Evolutionary conservation across 441 rosid genomes (phyloP).

Genomic region (Lepidium campestre): DNA sequence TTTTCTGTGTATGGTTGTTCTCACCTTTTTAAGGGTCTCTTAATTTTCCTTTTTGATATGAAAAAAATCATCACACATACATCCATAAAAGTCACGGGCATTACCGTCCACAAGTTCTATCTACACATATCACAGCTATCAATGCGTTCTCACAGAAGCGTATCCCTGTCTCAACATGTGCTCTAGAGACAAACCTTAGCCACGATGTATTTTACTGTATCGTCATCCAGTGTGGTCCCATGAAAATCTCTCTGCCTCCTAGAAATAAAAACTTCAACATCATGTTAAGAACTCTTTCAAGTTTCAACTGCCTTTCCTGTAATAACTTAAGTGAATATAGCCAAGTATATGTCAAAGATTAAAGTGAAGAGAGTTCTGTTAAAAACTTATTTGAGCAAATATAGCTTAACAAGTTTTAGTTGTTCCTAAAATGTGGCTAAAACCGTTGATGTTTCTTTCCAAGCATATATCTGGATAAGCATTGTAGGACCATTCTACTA

Average conservation of each 20-base stretch:
- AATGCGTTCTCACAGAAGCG: slow-evolving; percentile 11
- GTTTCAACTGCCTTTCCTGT: background rate
- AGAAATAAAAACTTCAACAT: background rate
- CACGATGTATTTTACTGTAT: slow-evolving; percentile 8
- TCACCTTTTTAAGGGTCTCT: slow-evolving; percentile 15
- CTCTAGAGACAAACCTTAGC: slow-evolving; percentile 15
- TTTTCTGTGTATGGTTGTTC: slow-evolving; percentile 15
- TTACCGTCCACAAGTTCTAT: slow-evolving; percentile 18
- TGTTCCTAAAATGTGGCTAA: background rate
- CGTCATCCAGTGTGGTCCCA: slow-evolving; percentile 27
- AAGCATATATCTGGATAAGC: slow-evolving; percentile 11
- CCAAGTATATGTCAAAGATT: background rate
- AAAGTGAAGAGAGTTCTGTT: background rate
- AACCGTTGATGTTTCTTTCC: background rate
- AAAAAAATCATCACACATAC: background rate
- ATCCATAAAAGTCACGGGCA: slow-evolving; percentile 16
- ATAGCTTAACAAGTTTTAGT: background rate
- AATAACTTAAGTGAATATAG: background rate
- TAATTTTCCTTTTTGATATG: slow-evolving; percentile 1
- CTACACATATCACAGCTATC: background rate
- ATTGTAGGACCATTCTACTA: slow-evolving; percentile 20
- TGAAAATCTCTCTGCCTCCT: slow-evolving; percentile 14
- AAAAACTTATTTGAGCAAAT: background rate
- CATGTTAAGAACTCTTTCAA: slow-evolving; percentile 6
- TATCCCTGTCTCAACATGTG: slow-evolving; percentile 15